Evolutionary conservation across 805 yeast species (phyloP), one percentile per base, ranked within the genome.

Genomic region (Ogataea sp.): DNA sequence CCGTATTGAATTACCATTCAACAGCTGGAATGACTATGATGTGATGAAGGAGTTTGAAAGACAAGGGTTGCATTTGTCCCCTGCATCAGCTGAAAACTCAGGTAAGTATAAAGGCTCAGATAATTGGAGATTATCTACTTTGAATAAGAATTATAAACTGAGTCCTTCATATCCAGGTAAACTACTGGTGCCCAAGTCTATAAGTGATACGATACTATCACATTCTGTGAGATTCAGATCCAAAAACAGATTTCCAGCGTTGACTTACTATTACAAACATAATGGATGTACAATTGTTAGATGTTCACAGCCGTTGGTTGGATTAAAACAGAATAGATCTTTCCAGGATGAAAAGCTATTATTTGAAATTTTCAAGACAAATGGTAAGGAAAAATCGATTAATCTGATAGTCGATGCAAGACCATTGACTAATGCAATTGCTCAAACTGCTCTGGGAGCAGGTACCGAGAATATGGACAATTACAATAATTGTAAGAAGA

Each of bases 391-490:
- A 6, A 29, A 40, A 20, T 27, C 43, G 1, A 36, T 41, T 23
- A 80, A 89, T 52, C 59, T 93, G 23, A 79, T 93, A 24, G 90
- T 87, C 4, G 98, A 93, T 62, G 83, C 95, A 18, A 68, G 98
- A 40, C 98, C 98, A 1, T 59, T 88, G 20, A 83, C 97, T 0
- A 93, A 93, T 59, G 97, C 97, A 7, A 75, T 88, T 75, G 97
- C 96, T 0, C 97, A 93, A 52, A 85, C 86, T 34, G 97, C 97
- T 0, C 62, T 93, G 14, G 98, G 98, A 11, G 98, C 97, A n/a
- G 98, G 98, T 1, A 83, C 96, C 0, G 98, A 93, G 55, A 82
- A 75, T 47, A 84, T 88, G 70, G 97, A 90, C 41, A 77, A 87
- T 53, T 90, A 93, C 61, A 71, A 78, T 37, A 70, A 70, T 25